Evolutionary conservation across 2,329 filamentous ascomycete genomes (phyloP), one percentile per base, ranked within the genome.

Genomic region (Penicillium sp.): DNA sequence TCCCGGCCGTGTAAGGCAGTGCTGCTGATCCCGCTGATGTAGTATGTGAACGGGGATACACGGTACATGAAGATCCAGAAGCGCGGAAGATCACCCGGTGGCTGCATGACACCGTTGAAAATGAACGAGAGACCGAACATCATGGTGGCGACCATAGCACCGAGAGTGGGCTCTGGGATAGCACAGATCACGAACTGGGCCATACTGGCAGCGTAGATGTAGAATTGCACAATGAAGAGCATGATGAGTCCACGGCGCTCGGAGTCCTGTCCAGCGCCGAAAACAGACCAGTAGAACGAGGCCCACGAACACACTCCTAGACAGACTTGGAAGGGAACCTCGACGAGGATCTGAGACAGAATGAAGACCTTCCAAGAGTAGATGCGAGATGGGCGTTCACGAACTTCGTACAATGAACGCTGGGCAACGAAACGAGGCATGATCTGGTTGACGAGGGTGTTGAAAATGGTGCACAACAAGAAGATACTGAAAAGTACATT

Each of bases 341-440:
- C 91, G 52, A 91, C 89, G 23, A 91, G 75, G 59, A 95, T 89
- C 70, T 91, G 88, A 46, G 86, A 84, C 17, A 91, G 74, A 82
- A 94, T 89, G 67, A 94, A 94, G 7, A 89, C 84, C 69, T 88
- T 85, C 90, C 90, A 94, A 44, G 84, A 84, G 72, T 94, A 94
- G 0, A 88, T 84, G 75, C 91, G 91, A 42, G 86, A 89, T 0
- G 89, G 89, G 2, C 89, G 85, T 72, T 94, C 90, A 42, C 89
- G 88, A 29, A 88, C 88, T 71, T 94, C 90, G 71, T 93, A 94
- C 0, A 94, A 77, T 13, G 86, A 82, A 45, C 90, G 85, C 64
- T 92, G 89, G 17, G 85, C 85, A 60, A 93, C 87, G 63, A 94
- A 93, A 61, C 90, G 86, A 0, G 90, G 90, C 88, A 93, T 91